Conservation (phyloP, 345 rosid species). For the Jatropha curcas region DNA sequence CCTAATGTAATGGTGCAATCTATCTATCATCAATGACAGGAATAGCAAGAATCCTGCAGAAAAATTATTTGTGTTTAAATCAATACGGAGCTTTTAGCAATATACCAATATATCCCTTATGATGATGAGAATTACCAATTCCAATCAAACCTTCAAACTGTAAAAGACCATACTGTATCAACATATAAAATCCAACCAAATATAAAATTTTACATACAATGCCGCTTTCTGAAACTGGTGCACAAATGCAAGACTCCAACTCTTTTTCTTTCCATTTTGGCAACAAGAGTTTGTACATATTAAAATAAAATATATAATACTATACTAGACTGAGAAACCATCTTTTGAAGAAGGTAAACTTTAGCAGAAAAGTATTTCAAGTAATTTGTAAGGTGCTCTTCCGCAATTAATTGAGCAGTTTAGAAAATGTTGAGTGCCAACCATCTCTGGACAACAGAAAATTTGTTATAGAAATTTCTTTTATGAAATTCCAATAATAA, state of each 20-base stretch:
- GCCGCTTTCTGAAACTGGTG: not conserved
- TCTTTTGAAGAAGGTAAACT: not conserved
- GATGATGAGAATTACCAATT: not conserved
- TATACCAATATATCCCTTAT: not conserved
- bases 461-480: no score
- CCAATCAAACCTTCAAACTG: not conserved
- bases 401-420: no score
- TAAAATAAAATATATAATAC: no score
- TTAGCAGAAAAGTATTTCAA: not conserved
- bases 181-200: no score
- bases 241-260: not conserved
- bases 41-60: conserved; percentile 72
- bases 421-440: no score
- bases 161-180: not conserved
- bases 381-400: not conserved
- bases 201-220: not conserved
- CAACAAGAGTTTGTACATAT: not conserved
- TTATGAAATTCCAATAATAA: no score
- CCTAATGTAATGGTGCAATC: conserved; percentile 84
- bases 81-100: not conserved
- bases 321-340: not conserved
- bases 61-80: not conserved
- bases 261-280: not conserved
- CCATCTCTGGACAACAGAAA: no score
- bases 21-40: conserved; percentile 78